phyloP scores from a whole-genome alignment of 140 eudicot genomes.

The Senecio squalidus region DNA sequence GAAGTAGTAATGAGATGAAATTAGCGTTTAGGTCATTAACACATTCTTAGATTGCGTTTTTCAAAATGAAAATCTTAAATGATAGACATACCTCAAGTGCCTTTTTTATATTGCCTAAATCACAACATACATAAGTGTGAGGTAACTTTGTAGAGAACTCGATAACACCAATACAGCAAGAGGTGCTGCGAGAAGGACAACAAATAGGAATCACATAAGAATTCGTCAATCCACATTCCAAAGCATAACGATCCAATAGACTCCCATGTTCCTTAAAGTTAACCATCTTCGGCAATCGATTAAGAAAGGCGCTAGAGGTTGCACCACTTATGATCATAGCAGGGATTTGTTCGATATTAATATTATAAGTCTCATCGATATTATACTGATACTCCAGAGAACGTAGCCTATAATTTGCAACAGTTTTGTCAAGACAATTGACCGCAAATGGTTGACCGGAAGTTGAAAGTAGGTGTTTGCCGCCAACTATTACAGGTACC shows the following conservation, averaged over 20 bases:
- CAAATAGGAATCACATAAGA: background rate
- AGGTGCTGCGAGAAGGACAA: background rate
- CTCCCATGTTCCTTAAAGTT: background rate
- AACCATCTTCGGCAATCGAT: background rate
- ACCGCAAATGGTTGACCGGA: background rate
- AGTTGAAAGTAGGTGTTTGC: background rate
- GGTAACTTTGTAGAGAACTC: background rate
- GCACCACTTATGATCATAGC: background rate
- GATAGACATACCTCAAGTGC: background rate
- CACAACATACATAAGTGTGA: no score
- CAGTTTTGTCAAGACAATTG: background rate
- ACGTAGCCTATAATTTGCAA: background rate
- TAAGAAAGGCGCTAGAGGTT: background rate
- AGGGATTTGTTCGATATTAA: no score
- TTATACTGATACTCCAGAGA: background rate
- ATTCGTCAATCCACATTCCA: background rate
- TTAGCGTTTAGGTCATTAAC: no score
- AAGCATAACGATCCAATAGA: background rate
- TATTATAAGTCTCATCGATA: background rate
- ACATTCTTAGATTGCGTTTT: no score
- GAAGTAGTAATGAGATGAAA: background rate
- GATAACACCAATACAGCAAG: background rate
- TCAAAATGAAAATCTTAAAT: no score
- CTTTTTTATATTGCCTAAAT: background rate
- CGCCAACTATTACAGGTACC: background rate